Percentiles rank a stretch among this genome's conserved stretches.
Evolutionary conservation across 345 rosid genomes (phyloP).

Genomic region (Abelmoschus esculentus): DNA sequence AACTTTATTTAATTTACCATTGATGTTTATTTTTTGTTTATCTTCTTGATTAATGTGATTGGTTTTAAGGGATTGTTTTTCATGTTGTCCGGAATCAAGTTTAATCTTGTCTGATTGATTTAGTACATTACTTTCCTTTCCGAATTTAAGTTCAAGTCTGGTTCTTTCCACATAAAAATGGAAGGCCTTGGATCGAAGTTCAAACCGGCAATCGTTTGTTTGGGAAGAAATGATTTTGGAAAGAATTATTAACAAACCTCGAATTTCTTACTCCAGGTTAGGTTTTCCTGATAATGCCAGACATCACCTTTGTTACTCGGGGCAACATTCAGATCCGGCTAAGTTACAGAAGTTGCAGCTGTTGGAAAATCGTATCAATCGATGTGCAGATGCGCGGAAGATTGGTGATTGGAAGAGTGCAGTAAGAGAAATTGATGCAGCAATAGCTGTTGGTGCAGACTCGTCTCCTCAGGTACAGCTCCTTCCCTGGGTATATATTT

Average conservation of each 20-base stretch:
- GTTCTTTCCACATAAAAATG: too few species aligned
- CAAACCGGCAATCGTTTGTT: not conserved
- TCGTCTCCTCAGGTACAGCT: conserved; percentile 66
- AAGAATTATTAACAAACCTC: not conserved
- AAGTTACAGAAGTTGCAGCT: conserved; percentile 65
- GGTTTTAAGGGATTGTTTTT: not conserved
- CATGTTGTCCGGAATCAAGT: too few species aligned
- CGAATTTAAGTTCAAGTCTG: too few species aligned
- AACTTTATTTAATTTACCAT: not conserved
- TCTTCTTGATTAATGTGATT: conserved; percentile 14
- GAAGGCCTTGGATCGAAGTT: not conserved
- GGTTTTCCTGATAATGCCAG: conserved; percentile 71
- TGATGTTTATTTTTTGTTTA: not conserved
- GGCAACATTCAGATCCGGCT: conserved; percentile 59
- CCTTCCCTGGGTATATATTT: not conserved
- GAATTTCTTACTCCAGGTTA: conserved; percentile 40
- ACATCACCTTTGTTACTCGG: conserved; percentile 49
- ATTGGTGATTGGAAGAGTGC: conserved; percentile 69
- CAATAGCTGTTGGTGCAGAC: conserved; percentile 70
- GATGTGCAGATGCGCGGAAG: conserved; percentile 68
- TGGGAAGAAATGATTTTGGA: not conserved
- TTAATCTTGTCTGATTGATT: too few species aligned
- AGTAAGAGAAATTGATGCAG: conserved; percentile 65
- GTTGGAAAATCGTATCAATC: conserved; percentile 69
- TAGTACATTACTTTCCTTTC: too few species aligned